These are phyloP conservation scores for Otatea glauca DNA, from an alignment of 176 grass and related monocot species.

Conservation along the genomic window DNA sequence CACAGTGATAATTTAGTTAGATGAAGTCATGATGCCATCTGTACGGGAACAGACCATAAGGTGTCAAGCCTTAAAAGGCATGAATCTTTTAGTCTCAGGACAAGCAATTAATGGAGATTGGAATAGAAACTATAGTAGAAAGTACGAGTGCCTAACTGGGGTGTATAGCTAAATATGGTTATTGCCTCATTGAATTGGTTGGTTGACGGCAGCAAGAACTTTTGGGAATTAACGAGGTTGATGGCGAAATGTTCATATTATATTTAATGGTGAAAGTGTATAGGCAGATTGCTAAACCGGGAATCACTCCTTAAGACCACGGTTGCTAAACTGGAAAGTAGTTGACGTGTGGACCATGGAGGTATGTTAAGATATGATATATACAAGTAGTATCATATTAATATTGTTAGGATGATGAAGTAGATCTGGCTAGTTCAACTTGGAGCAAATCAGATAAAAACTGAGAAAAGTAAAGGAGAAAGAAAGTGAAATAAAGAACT, in stretches of 20 bases:
- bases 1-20: conserved; percentile 18
- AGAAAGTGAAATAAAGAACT: not conserved
- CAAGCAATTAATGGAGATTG: conserved; percentile 31
- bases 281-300: conserved; percentile 22
- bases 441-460: conserved; percentile 29
- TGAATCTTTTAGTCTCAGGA: not conserved
- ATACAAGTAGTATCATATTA: not conserved
- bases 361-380: conserved; percentile 4
- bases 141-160: not conserved
- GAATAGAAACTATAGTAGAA: not conserved
- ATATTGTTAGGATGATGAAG: not conserved
- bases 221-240: conserved; percentile 42
- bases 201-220: conserved; percentile 10
- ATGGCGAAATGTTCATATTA: conserved; percentile 24
- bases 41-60: no score
- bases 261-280: not conserved
- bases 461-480: not conserved
- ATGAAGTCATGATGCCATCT: not conserved
- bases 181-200: conserved; percentile 26
- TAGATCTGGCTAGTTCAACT: conserved; percentile 35
- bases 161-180: conserved; percentile 10
- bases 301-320: conserved; percentile 3
- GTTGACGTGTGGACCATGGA: not conserved
- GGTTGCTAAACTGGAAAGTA: conserved; percentile 30
- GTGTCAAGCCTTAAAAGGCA: conserved; percentile 5